phyloP scores from a whole-genome alignment of 2,329 filamentous ascomycete species.

The Aspergillus sergii region DNA sequence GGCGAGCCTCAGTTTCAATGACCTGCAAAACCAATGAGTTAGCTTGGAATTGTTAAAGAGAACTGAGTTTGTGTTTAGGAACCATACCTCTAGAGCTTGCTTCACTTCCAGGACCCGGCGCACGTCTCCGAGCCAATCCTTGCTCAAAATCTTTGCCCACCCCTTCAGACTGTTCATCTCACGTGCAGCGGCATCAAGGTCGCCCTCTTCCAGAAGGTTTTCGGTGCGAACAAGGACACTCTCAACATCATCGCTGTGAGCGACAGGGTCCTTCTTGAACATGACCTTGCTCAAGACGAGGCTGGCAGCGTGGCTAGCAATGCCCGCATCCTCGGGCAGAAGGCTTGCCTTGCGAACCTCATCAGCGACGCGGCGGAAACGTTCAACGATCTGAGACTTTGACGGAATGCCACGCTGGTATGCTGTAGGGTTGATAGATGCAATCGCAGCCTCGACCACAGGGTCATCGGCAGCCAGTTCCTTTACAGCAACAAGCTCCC shows the following conservation, averaged over 20 bases:
- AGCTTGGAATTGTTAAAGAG: slow-evolving; percentile 14
- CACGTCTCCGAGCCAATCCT: slow-evolving; percentile 90
- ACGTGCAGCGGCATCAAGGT: slow-evolving; percentile 84
- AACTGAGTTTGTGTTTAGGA: background rate
- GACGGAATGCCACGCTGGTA: slow-evolving; percentile 92
- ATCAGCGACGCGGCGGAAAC: slow-evolving; percentile 87
- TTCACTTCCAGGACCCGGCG: slow-evolving; percentile 91
- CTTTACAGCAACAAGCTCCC: slow-evolving; percentile 91
- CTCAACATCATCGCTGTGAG: slow-evolving; percentile 86
- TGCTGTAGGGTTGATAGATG: slow-evolving; percentile 89
- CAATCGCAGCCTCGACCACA: slow-evolving; percentile 89
- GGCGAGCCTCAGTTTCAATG: slow-evolving; percentile 84
- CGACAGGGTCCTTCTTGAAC: slow-evolving; percentile 90
- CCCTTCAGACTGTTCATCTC: slow-evolving; percentile 93
- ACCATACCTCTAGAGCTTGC: slow-evolving; percentile 89
- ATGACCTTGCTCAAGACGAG: slow-evolving; percentile 89
- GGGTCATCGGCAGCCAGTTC: slow-evolving; percentile 83
- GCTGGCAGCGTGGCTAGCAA: slow-evolving; percentile 90
- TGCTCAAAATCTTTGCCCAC: slow-evolving; percentile 93
- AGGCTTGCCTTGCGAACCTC: slow-evolving; percentile 95
- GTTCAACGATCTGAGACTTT: slow-evolving; percentile 83
- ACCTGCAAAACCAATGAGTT: slow-evolving; percentile 56
- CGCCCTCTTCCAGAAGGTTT: slow-evolving; percentile 86
- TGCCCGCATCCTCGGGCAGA: slow-evolving; percentile 88
- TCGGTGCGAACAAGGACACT: slow-evolving; percentile 89